Evolutionary conservation across 2,329 filamentous ascomycete genomes (phyloP).

Genomic region (Taxawa tesnikishii): DNA sequence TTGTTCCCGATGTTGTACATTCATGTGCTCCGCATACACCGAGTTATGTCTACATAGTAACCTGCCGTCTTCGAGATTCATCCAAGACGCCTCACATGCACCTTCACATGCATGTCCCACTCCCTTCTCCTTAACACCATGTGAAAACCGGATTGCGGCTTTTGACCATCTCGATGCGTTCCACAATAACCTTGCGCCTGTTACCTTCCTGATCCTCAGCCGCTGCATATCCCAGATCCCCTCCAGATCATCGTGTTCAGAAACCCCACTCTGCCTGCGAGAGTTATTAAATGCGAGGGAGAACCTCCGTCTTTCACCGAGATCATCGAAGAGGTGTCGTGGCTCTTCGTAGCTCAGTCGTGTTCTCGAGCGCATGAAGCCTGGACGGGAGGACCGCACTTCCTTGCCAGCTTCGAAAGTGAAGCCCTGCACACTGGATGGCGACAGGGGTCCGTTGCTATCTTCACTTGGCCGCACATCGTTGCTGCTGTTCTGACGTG

Average conservation of each 20-base stretch:
- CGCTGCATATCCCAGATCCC: constrained; percentile 86
- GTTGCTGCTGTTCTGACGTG: constrained; percentile 31
- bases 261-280: constrained; percentile 18
- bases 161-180: constrained; percentile 91
- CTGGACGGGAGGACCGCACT: constrained; percentile 10
- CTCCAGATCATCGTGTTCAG: constrained; percentile 63
- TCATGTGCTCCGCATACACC: too few species aligned
- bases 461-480: constrained; percentile 17
- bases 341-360: constrained; percentile 31
- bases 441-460: constrained; percentile 16
- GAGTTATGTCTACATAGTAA: too few species aligned
- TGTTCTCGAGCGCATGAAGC: constrained; percentile 13
- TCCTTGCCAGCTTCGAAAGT: constrained; percentile 11
- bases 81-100: too few species aligned
- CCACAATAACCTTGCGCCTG: constrained; percentile 88
- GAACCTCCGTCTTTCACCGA: constrained; percentile 12
- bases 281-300: constrained; percentile 6
- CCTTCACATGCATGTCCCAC: neutral
- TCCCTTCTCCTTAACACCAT: constrained; percentile 70
- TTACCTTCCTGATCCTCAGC: constrained; percentile 89
- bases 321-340: constrained; percentile 15
- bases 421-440: constrained; percentile 21
- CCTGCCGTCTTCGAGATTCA: too few species aligned
- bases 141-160: constrained; percentile 91
- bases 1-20: too few species aligned